Evolutionary conservation across 805 yeast genomes (phyloP).

Genomic region (Metschnikowia anglica): DNA sequence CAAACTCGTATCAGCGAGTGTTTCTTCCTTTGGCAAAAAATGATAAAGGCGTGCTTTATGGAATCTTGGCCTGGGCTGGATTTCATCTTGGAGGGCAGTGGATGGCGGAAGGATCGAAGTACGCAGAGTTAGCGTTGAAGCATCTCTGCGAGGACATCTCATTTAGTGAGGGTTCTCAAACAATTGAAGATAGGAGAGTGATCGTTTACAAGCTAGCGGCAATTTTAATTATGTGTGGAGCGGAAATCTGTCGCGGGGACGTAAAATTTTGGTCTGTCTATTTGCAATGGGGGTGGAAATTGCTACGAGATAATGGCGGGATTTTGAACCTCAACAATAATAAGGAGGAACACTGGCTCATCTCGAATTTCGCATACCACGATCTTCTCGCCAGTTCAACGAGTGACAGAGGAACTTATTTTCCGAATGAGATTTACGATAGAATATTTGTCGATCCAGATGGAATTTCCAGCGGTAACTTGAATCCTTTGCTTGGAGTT

Average conservation of each 20-base stretch:
- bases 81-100: slow-evolving; percentile 48
- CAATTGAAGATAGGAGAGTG: slow-evolving; percentile 29
- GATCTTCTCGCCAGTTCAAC: slow-evolving; percentile 67
- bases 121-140: slow-evolving; percentile 47
- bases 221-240: slow-evolving; percentile 68
- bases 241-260: slow-evolving; percentile 81
- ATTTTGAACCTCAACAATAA: slow-evolving; percentile 49
- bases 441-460: slow-evolving; percentile 42
- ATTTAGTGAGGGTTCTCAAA: slow-evolving; percentile 23
- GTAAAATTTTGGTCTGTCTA: slow-evolving; percentile 72
- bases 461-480: slow-evolving; percentile 39
- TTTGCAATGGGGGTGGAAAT: slow-evolving; percentile 62
- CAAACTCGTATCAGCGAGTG: slow-evolving; percentile 51
- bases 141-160: slow-evolving; percentile 33
- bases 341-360: slow-evolving; percentile 67
- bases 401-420: slow-evolving; percentile 61
- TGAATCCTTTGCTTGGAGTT: slow-evolving; percentile 73
- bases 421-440: slow-evolving; percentile 60
- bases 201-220: slow-evolving; percentile 57
- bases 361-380: slow-evolving; percentile 78
- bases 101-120: slow-evolving; percentile 49
- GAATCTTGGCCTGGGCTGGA: slow-evolving; percentile 56
- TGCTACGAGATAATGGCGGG: slow-evolving; percentile 64
- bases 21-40: slow-evolving; percentile 55
- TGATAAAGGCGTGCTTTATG: slow-evolving; percentile 51